Base-by-base conservation (phyloP, 225 moss, liverwort and hornwort species). In the Polytrichum commune region DNA sequence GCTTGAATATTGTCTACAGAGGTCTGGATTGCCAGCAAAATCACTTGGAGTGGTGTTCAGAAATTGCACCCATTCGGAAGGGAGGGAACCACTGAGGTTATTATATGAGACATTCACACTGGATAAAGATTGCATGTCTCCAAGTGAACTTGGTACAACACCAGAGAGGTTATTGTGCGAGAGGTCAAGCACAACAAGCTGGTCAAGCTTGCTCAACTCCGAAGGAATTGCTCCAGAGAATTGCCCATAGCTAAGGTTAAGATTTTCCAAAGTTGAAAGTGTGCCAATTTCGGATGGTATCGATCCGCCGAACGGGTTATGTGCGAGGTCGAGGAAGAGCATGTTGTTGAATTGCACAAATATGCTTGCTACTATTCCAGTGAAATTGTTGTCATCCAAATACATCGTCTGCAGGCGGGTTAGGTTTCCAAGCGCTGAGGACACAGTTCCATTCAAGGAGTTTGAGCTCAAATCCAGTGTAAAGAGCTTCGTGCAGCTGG, bases 81-180 rank as follows among this genome's bases (percentile, higher is more conserved):
- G 72, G 53, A 76, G 29, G 18, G 70, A 25, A 8, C 76, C 76
- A 33, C 10, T 18, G 55, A 81, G 62, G 53, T 76, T 65, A 66
- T 79, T 74, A 62, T 75, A 72, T 2, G 74, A 79, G 19, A 79
- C 53, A 8, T 75, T 75, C 28, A 69, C 60, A 26, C 26, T 55
- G 1, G 32, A 27, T 22, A 75, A 62, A 8, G 75, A 71, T 27
- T 53, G n/a, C 13, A 75, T 71, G 53, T 68, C 55, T 29, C 62
- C 70, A 18, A 79, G 66, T 7, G 68, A 24, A 6, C 13, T 19
- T 19, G 80, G 75, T 16, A 80, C 62, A 5, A 4, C 5, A 1
- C 80, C 80, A 6, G 71, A 54, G 19, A 80, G 75, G 5, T 66
- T 19, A 28, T 80, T 75, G 29, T 75, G 33, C 13, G 80, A 62